Percentiles rank a stretch among this genome's conserved stretches.
These are phyloP conservation scores for Lumnitzera littorea DNA, from an alignment of 345 rosid species.

Conservation along the genomic window DNA sequence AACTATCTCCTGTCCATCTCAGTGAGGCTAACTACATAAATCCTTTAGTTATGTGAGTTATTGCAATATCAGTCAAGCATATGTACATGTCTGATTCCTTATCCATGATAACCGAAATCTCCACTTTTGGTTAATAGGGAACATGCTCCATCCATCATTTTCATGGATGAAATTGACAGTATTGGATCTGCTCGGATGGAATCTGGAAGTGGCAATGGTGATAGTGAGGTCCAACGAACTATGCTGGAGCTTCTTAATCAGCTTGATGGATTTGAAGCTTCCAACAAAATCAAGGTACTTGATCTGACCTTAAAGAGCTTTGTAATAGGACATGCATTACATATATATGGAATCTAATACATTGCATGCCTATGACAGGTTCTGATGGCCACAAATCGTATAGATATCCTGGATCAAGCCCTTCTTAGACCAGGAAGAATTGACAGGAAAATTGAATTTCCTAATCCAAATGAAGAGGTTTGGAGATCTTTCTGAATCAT, in stretches of 20 bases:
- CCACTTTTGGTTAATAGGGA: slow-evolving; percentile 41
- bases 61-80: too few relatives aligned
- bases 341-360: background rate
- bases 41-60: too few relatives aligned
- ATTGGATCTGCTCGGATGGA: slow-evolving; percentile 99
- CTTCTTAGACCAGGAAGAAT: slow-evolving; percentile 97
- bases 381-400: slow-evolving; percentile 97
- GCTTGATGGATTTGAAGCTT: slow-evolving; percentile 97
- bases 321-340: background rate
- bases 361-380: slow-evolving; percentile 44
- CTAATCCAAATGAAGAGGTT: slow-evolving; percentile 97
- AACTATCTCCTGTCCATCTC: too few relatives aligned
- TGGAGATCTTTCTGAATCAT: background rate
- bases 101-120: background rate
- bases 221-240: slow-evolving; percentile 95
- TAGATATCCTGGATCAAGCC: slow-evolving; percentile 97
- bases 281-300: slow-evolving; percentile 94
- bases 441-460: slow-evolving; percentile 96
- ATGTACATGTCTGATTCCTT: too few relatives aligned
- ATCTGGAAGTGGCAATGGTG: slow-evolving; percentile 99
- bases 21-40: too few relatives aligned
- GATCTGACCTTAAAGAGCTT: background rate
- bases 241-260: slow-evolving; percentile 99
- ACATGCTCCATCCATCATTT: slow-evolving; percentile 95
- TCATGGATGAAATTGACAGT: slow-evolving; percentile 98